Percentiles rank a stretch among this genome's conserved stretches.
phyloP scores from a whole-genome alignment of 768 basidiomycete species.

The Pisolithus orientalis region DNA sequence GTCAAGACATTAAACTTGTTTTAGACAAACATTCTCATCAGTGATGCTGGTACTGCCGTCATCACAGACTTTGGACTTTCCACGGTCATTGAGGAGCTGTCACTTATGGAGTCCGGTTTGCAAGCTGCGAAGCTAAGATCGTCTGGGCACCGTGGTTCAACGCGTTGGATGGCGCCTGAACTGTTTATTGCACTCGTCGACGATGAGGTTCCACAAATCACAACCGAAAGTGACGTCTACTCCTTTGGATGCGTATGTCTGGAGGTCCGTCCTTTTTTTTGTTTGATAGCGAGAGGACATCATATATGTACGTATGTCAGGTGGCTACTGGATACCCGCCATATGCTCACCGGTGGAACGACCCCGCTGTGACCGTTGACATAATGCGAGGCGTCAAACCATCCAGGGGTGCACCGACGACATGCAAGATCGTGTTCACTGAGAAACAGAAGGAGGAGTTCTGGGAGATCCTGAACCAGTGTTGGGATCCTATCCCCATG shows the following conservation, averaged over 20 bases:
- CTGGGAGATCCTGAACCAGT: constrained; percentile 39
- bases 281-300: neutral
- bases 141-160: constrained; percentile 29
- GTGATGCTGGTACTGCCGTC: constrained; percentile 44
- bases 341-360: constrained; percentile 47
- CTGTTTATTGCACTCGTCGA: constrained; percentile 44
- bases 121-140: constrained; percentile 23
- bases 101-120: constrained; percentile 20
- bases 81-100: constrained; percentile 49
- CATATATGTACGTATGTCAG: constrained; percentile 20
- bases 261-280: constrained; percentile 35
- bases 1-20: neutral
- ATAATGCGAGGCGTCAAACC: constrained; percentile 48
- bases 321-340: constrained; percentile 47
- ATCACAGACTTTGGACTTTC: constrained; percentile 61
- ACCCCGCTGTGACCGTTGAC: constrained; percentile 50
- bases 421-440: constrained; percentile 12
- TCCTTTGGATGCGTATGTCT: constrained; percentile 55
- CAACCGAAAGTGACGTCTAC: constrained; percentile 52
- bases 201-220: constrained; percentile 41
- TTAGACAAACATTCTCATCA: constrained; percentile 54
- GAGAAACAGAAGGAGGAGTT: constrained; percentile 28
- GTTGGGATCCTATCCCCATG: constrained; percentile 36
- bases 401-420: constrained; percentile 25
- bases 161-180: constrained; percentile 47